A percentile compares a stretch with the other conserved stretches of the same genome.
phyloP scores from a whole-genome alignment of 805 yeast genomes.

The Scheffersomyces stipitis region DNA sequence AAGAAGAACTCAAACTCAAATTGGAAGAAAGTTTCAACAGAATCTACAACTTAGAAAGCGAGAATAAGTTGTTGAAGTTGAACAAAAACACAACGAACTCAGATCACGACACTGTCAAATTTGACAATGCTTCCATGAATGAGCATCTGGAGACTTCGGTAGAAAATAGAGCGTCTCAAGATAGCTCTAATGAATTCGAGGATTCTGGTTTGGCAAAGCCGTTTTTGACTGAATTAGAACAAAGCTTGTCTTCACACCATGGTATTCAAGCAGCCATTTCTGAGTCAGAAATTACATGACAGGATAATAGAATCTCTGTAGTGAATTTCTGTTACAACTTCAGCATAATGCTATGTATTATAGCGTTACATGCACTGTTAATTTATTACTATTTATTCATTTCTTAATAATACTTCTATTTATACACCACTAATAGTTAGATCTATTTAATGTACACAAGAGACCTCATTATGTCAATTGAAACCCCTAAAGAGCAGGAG shows the following conservation, averaged over 20 bases:
- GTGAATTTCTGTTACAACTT: too few relatives aligned
- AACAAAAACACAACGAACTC: background rate
- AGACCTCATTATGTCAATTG: constrained; percentile 18
- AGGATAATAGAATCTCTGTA: too few relatives aligned
- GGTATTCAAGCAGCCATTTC: too few relatives aligned
- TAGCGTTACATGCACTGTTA: too few relatives aligned
- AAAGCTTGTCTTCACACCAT: too few relatives aligned
- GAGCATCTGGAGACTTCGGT: background rate
- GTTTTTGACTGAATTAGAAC: constrained; percentile 19
- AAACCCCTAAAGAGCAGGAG: constrained; percentile 16
- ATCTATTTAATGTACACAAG: background rate
- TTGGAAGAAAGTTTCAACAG: constrained; percentile 41
- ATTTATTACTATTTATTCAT: too few relatives aligned
- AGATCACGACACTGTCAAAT: background rate
- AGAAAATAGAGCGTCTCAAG: too few relatives aligned
- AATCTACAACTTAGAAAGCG: constrained; percentile 33
- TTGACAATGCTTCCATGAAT: background rate
- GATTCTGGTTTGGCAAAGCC: too few relatives aligned
- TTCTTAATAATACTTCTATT: too few relatives aligned
- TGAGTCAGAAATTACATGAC: too few relatives aligned
- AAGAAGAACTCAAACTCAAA: constrained; percentile 31
- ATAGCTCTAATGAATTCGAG: too few relatives aligned
- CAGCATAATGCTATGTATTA: too few relatives aligned
- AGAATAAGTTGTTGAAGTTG: constrained; percentile 21
- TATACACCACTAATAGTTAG: background rate